Base-by-base conservation (phyloP, 2,329 filamentous ascomycete species). In the Beauveria pseudobassiana region DNA sequence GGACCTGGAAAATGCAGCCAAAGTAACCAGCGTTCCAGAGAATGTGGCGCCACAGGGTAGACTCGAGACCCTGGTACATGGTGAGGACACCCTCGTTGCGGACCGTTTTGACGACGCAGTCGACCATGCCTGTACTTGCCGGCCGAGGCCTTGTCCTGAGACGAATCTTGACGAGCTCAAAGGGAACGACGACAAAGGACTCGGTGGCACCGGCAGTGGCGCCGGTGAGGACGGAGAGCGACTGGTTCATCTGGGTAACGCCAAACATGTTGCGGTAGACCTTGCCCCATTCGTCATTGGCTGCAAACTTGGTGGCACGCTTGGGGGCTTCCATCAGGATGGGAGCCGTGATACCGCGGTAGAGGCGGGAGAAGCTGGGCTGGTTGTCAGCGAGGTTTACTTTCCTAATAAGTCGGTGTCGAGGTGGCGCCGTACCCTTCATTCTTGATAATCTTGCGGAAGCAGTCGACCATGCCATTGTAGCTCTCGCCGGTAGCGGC, bases 151-250 rank as follows among this genome's bases (percentile, higher is more conserved):
- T 90, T 92, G 80, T 99, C 95, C 76, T 99, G 95, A 99, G 84
- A 67, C 95, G 88, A 73, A 99, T 99, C 85, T 99, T 99, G 82
- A 99, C 89, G 63, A 97, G 86, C 81, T 97, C 95, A 75, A 99
- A 99, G 56, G 95, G 95, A 38, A 99, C 95, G 64, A 99, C 95
- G 67, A 98, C 93, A 74, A 99, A 95, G 58, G 93, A 83, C 78
- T 99, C 95, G 63, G 93, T 98, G 42, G 93, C 95, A 74, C 95
- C 95, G 63, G 95, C 95, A 26, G 92, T 91, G 40, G 95, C 95
- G 69, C 95, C 95, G 4, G 95, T 99, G 57, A 99, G 85, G 67
- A 97, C 85, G 26, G 95, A 96, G 63, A 99, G 85, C 1, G 86
- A 85, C 78, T 99, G 95, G 72, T 84, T 98, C 87, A 96, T 95